Conservation (phyloP, 2,329 filamentous ascomycete genomes). For the Aspergillus novoparasiticus region DNA sequence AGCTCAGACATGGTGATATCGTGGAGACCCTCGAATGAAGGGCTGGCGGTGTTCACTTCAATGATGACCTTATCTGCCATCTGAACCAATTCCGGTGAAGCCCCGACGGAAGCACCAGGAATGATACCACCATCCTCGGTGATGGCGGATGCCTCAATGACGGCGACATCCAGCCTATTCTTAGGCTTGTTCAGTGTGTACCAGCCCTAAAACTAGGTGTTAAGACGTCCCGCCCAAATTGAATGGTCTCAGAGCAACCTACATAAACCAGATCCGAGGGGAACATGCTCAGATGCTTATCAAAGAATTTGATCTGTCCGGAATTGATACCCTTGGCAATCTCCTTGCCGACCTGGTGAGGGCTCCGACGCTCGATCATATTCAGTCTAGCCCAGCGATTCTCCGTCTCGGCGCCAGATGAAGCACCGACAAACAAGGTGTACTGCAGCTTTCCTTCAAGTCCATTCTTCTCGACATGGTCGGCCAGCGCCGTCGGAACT, state of each 20-base stretch:
- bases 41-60: slow-evolving; percentile 85
- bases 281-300: slow-evolving; percentile 94
- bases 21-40: slow-evolving; percentile 84
- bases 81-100: slow-evolving; percentile 81
- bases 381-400: slow-evolving; percentile 86
- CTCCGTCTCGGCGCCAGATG: slow-evolving; percentile 85
- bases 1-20: slow-evolving; percentile 89
- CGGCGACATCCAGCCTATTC: slow-evolving; percentile 77
- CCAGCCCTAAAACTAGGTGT: slow-evolving; percentile 57
- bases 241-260: slow-evolving; percentile 23
- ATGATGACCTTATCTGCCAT: slow-evolving; percentile 93
- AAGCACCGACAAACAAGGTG: slow-evolving; percentile 86
- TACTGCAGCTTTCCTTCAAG: slow-evolving; percentile 84
- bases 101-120: slow-evolving; percentile 81
- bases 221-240: not conserved
- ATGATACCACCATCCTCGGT: slow-evolving; percentile 88
- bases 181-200: slow-evolving; percentile 79
- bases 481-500: slow-evolving; percentile 79
- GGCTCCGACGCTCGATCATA: slow-evolving; percentile 84
- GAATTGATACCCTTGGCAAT: slow-evolving; percentile 90
- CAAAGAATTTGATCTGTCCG: slow-evolving; percentile 87
- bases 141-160: slow-evolving; percentile 85
- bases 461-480: slow-evolving; percentile 85
- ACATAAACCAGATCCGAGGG: slow-evolving; percentile 82
- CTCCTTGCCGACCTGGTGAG: slow-evolving; percentile 87